Conservation (phyloP, 2,329 filamentous ascomycete species). For the Corynespora cassiicola region DNA sequence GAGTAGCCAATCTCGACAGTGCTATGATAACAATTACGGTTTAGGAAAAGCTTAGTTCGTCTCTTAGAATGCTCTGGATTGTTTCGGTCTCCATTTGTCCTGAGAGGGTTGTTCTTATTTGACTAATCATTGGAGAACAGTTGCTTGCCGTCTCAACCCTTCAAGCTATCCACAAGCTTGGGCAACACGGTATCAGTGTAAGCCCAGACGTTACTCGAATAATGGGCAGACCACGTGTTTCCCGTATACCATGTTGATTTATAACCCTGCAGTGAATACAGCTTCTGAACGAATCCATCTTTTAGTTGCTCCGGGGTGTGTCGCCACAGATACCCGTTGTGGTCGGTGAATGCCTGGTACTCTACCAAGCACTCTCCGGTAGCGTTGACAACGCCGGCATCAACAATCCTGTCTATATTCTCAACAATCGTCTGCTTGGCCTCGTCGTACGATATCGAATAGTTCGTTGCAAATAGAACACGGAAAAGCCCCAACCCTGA, state of each 20-base stretch:
- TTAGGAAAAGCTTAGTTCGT: too few species aligned
- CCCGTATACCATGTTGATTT: slow-evolving; percentile 26
- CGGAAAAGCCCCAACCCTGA: slow-evolving; percentile 18
- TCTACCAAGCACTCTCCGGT: slow-evolving; percentile 12
- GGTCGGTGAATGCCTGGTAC: slow-evolving; percentile 19
- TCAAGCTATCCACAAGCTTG: slow-evolving; percentile 19
- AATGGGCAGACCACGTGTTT: slow-evolving; percentile 21
- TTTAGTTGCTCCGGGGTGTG: slow-evolving; percentile 12
- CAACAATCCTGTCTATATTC: slow-evolving; percentile 10
- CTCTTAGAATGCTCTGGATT: too few species aligned
- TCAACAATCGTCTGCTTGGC: slow-evolving; percentile 10
- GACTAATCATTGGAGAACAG: too few species aligned
- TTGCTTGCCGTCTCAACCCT: too few species aligned
- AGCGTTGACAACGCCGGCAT: slow-evolving; percentile 11
- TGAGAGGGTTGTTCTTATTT: too few species aligned
- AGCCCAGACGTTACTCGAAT: slow-evolving; percentile 27
- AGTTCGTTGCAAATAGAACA: slow-evolving; percentile 21
- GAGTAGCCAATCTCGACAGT: too few species aligned
- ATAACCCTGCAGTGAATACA: slow-evolving; percentile 26
- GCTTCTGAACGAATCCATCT: slow-evolving; percentile 24
- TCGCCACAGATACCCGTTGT: slow-evolving; percentile 20
- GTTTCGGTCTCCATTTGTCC: too few species aligned
- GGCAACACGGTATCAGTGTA: slow-evolving; percentile 24
- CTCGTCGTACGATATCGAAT: slow-evolving; percentile 9
- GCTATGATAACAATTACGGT: too few species aligned